Evolutionary conservation across 768 basidiomycete species (phyloP), one percentile per base, ranked within the genome.

Genomic region (Sporobolomyces phaffii): DNA sequence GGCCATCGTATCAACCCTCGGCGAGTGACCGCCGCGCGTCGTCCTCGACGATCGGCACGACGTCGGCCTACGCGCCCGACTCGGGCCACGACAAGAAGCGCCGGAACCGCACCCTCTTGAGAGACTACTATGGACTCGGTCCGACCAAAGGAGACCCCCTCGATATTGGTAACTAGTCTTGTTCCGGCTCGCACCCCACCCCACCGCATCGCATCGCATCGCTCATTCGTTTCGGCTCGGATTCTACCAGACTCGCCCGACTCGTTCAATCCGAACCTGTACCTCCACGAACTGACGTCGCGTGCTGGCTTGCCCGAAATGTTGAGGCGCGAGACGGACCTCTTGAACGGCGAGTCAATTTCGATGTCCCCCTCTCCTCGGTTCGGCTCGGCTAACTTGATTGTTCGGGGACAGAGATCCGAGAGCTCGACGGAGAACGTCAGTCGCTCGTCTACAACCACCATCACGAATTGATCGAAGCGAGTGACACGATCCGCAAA

Each of bases 361-460:
- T 67, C 26, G 28, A 22, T 13, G 11, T 38, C n/a, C 18, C 3
- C 38, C 14, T 40, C 34, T 26, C 7, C 20, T 18, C 36, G 11
- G 3, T 20, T 15, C 31, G 22, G 33, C 9, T 13, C 5, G 14
- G 4, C 36, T 5, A 24, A 38, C 20, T 8, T 18, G 33, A n/a
- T n/a, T n/a, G n/a, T n/a, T n/a, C n/a, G n/a, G n/a, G n/a, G n/a
- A n/a, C 67, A 91, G 92, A 94, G 77, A 93, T 96, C 65, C 82
- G 89, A 36, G 84, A 90, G 68, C 79, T 96, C 18, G 90, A 94
- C 62, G 85, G 87, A 74, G 91, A 94, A 74, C 81, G 90, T 28
- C 91, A 96, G 77, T 87, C 88, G 13, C 81, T 96, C 48, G 91
- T 96, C 15, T 96, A 96, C 76, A 91, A 93, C 73, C 91, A 93